Evolutionary conservation across 306 rosid species (phyloP).

Genomic region (Casuarina glauca): DNA sequence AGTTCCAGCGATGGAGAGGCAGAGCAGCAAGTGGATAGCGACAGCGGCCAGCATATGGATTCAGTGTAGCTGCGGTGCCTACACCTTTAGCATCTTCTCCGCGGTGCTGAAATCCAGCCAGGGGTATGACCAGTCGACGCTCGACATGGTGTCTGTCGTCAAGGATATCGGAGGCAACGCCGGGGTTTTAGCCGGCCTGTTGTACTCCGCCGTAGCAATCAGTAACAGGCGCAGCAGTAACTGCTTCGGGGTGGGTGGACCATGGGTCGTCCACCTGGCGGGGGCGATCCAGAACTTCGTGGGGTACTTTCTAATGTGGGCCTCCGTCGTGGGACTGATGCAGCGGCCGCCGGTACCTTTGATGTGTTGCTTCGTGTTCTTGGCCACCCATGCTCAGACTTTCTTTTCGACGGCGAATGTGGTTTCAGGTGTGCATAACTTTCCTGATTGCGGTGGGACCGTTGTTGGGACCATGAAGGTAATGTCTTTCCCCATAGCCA

Average conservation of each 20-base stretch:
- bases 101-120: constrained; percentile 66
- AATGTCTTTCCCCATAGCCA: not conserved
- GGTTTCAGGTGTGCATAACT: constrained; percentile 70
- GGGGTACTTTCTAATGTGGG: constrained; percentile 75
- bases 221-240: not conserved
- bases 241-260: constrained; percentile 36
- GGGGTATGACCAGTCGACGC: constrained; percentile 80
- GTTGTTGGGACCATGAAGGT: constrained; percentile 89
- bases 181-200: constrained; percentile 76
- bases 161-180: constrained; percentile 86
- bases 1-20: constrained; percentile 32
- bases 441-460: constrained; percentile 66
- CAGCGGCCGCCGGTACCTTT: constrained; percentile 60
- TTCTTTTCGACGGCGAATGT: constrained; percentile 73
- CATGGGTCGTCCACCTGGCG: constrained; percentile 63
- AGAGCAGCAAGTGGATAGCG: constrained; percentile 59
- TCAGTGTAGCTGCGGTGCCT: constrained; percentile 78
- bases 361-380: constrained; percentile 64
- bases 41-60: constrained; percentile 76
- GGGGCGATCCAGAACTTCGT: constrained; percentile 64
- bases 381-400: constrained; percentile 71
- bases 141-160: constrained; percentile 94
- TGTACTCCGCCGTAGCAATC: constrained; percentile 64
- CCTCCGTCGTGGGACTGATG: constrained; percentile 63
- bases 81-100: constrained; percentile 87